Evolutionary conservation across 371 early-diverging fungal genomes (phyloP).

Genomic region (Mucor mucedo): DNA sequence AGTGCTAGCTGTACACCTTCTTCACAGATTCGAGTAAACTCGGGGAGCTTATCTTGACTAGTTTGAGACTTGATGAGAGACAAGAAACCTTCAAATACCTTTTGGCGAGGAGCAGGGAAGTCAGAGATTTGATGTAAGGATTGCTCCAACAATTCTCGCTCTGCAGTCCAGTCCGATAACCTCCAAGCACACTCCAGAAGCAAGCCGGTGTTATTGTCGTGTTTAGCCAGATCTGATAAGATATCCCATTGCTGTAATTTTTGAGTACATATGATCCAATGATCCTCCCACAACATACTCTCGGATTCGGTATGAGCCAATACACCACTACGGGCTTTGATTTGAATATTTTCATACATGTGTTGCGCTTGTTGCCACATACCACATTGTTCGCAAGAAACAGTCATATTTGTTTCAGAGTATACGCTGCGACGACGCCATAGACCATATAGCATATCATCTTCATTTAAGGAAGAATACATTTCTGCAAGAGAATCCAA

Average conservation of each 20-base stretch:
- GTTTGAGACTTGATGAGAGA: slow-evolving; percentile 73
- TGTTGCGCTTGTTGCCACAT: slow-evolving; percentile 94
- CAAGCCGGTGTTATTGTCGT: slow-evolving; percentile 85
- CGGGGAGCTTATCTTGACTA: slow-evolving; percentile 63
- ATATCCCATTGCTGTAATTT: slow-evolving; percentile 99
- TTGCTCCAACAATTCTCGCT: slow-evolving; percentile 74
- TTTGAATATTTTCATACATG: slow-evolving; percentile 94
- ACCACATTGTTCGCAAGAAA: slow-evolving; percentile 94
- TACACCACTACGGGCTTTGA: slow-evolving; percentile 86
- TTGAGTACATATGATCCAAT: slow-evolving; percentile 93
- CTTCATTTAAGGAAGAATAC: slow-evolving; percentile 78
- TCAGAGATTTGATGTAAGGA: slow-evolving; percentile 66
- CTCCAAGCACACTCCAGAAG: slow-evolving; percentile 93
- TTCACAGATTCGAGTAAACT: slow-evolving; percentile 84
- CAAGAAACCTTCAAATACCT: slow-evolving; percentile 88
- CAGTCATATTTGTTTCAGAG: slow-evolving; percentile 95
- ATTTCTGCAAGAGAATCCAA: slow-evolving; percentile 90
- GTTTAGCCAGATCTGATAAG: slow-evolving; percentile 89
- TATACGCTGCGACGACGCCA: slow-evolving; percentile 94
- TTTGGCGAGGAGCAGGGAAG: slow-evolving; percentile 70
- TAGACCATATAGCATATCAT: slow-evolving; percentile 92
- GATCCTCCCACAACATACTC: slow-evolving; percentile 97
- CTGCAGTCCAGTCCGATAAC: slow-evolving; percentile 87
- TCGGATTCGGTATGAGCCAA: slow-evolving; percentile 96
- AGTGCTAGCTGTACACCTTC: slow-evolving; percentile 89